A percentile compares a stretch with the other conserved stretches of the same genome.
These are phyloP conservation scores for Fusarium succisae DNA, from an alignment of 2,329 filamentous ascomycete species.

Conservation along the genomic window DNA sequence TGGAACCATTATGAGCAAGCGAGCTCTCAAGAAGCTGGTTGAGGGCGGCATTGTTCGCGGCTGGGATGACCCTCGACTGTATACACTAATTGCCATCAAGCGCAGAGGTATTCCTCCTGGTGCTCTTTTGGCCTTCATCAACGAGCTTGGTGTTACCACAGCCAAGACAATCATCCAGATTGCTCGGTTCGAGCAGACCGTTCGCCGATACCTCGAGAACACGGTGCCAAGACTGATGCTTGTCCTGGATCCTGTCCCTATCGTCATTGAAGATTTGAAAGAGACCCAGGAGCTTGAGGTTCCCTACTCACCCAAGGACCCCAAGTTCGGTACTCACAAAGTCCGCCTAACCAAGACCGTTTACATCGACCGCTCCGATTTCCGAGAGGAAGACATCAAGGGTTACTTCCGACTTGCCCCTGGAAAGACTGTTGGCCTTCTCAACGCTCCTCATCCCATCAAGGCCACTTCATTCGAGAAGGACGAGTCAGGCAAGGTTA, in stretches of 20 bases:
- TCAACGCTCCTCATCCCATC: conserved; percentile 77
- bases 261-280: conserved; percentile 82
- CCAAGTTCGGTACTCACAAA: conserved; percentile 69
- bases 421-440: conserved; percentile 78
- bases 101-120: conserved; percentile 88
- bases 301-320: conserved; percentile 85
- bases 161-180: conserved; percentile 82
- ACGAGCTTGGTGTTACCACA: conserved; percentile 91
- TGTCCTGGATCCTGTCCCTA: conserved; percentile 83
- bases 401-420: conserved; percentile 85
- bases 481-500: conserved; percentile 71
- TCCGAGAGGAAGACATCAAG: conserved; percentile 76
- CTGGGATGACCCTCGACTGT: conserved; percentile 93
- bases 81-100: conserved; percentile 84
- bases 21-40: conserved; percentile 83
- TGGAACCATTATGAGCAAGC: conserved; percentile 88
- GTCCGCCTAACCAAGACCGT: conserved; percentile 77
- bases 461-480: conserved; percentile 75
- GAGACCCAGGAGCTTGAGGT: conserved; percentile 66
- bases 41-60: conserved; percentile 79
- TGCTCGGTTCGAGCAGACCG: conserved; percentile 82
- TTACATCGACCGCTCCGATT: conserved; percentile 87
- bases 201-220: conserved; percentile 86
- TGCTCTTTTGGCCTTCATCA: conserved; percentile 88
- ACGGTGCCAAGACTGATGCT: conserved; percentile 91